A percentile compares a stretch with the other conserved stretches of the same genome.
Evolutionary conservation across 2,329 filamentous ascomycete genomes (phyloP).

Genomic region (Aspergillus felis): DNA sequence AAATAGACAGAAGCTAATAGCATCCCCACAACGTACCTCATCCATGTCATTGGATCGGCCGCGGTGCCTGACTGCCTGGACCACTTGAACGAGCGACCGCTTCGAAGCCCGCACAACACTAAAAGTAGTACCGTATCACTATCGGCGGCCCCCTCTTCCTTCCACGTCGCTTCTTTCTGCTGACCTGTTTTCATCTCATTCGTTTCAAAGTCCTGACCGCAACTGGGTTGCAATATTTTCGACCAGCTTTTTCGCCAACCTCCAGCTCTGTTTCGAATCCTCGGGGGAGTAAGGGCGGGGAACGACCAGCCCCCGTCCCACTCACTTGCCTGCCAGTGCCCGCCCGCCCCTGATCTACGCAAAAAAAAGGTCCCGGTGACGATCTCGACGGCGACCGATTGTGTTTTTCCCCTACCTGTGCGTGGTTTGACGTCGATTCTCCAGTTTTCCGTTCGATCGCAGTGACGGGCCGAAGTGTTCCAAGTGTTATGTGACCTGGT

Average conservation of each 20-base stretch:
- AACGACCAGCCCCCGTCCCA: not conserved
- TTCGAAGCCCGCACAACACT: not conserved
- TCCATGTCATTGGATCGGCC: not conserved
- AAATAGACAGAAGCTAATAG: not conserved
- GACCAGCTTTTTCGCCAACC: not conserved
- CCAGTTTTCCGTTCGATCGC: not conserved
- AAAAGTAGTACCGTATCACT: not conserved
- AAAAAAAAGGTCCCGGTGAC: not conserved
- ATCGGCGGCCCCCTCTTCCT: not conserved
- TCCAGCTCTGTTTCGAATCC: not conserved
- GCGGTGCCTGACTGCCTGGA: not conserved
- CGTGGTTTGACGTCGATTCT: not conserved
- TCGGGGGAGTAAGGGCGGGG: not conserved
- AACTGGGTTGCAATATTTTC: not conserved
- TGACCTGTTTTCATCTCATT: not conserved
- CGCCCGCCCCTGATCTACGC: not conserved
- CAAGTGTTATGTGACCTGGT: not conserved
- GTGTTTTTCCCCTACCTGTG: not conserved
- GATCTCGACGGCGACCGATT: not conserved
- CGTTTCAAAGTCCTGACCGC: not conserved
- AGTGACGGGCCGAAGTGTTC: not conserved
- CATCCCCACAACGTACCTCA: not conserved
- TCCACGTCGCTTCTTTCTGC: not conserved
- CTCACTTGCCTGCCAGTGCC: not conserved
- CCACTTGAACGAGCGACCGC: not conserved